Evolutionary conservation across 176 grass and related monocot genomes (phyloP), one percentile per base, ranked within the genome.

Genomic region (Melocanna baccifera): DNA sequence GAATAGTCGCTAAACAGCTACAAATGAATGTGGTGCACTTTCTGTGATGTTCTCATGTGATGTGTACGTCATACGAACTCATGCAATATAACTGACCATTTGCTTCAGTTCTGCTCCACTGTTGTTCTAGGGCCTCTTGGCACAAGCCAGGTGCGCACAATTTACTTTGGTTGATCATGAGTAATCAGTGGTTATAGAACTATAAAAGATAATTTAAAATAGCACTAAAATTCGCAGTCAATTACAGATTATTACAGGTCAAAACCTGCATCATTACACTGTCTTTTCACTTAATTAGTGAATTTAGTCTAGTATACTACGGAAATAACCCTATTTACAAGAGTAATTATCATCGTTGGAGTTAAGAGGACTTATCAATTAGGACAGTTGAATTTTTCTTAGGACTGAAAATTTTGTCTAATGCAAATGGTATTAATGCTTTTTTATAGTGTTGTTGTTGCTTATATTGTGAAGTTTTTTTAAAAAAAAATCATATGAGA

Each of bases 1-100:
- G 63, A 76, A 62, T 77, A 23, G 72, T 77, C 53, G 51, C 12
- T 55, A 83, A 81, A 69, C 19, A 76, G 45, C 34, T 82, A 42
- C 12, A 80, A 62, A 82, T 65, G 57, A 50, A 90, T 47, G 30
- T 12, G 18, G 32, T 90, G n/a, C 39, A 9, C 16, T 19, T 59
- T 59, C 8, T 81, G 18, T 45, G 23, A 65, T 40, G 19, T 78
- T 9, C 14, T 72, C 30, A 22, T 59, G 25, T 69, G 50, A 59
- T 53, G 9, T 47, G 45, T 65, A 42, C 53, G 37, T 70, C 23
- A 52, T 45, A 64, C 40, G 7, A 71, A 69, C 5, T 47, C 42
- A 19, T 76, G 62, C 75, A 46, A 53, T 69, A 30, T 72, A 74
- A 53, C n/a, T 79, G 30, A 13, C 62, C 47, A 36, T 73, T 45